These are phyloP conservation scores for Clavispora phyllophila DNA, from an alignment of 805 yeast species.

Conservation along the genomic window DNA sequence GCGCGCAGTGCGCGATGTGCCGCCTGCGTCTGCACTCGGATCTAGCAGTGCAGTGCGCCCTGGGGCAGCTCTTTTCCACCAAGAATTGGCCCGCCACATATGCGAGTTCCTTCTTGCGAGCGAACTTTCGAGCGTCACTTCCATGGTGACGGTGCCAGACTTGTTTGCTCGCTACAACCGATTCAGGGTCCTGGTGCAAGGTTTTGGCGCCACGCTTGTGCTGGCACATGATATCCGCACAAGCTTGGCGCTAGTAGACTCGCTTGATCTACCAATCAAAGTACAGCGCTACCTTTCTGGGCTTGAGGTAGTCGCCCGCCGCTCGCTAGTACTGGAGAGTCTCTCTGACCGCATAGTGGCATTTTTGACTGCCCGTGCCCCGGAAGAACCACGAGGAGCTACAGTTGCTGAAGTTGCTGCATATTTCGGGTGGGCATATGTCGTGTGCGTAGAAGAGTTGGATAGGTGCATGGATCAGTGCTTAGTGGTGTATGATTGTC, in stretches of 20 bases:
- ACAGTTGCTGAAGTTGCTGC: constrained; percentile 40
- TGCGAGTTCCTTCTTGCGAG: constrained; percentile 56
- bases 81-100: constrained; percentile 74
- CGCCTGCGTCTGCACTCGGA: constrained; percentile 17
- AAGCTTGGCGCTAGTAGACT: constrained; percentile 55
- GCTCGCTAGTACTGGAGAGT: constrained; percentile 21
- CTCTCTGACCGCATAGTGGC: constrained; percentile 19
- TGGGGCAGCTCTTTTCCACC: constrained; percentile 32
- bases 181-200: constrained; percentile 29
- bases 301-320: constrained; percentile 27
- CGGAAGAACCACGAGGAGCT: constrained; percentile 21
- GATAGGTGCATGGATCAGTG: constrained; percentile 55
- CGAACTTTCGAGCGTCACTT: constrained; percentile 25
- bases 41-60: constrained; percentile 13
- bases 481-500: constrained; percentile 59
- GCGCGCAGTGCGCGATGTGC: not conserved
- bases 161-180: constrained; percentile 39
- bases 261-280: constrained; percentile 53
- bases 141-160: constrained; percentile 39
- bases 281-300: constrained; percentile 33
- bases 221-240: constrained; percentile 63
- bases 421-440: constrained; percentile 60
- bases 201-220: constrained; percentile 57
- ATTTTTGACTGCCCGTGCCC: constrained; percentile 17
- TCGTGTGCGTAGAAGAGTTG: constrained; percentile 61